phyloP scores from a whole-genome alignment of 164 flowering plant species.

The Malania oleifera region DNA sequence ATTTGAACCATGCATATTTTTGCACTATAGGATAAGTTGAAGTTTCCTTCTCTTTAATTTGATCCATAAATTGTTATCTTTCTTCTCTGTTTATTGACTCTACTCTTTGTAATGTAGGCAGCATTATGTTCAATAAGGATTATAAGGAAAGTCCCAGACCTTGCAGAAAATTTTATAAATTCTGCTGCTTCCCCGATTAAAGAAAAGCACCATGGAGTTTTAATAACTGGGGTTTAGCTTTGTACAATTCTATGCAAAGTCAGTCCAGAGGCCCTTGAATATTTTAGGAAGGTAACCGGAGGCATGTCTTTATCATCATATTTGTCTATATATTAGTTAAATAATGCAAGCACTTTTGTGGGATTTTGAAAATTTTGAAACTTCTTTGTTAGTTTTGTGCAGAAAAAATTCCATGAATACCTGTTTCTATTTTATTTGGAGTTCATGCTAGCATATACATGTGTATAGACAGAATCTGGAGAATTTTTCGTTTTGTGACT shows the following conservation, averaged over 20 bases:
- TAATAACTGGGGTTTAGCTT: constrained; percentile 89
- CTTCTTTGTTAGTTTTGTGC: background rate
- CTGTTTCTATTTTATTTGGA: background rate
- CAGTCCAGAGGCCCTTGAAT: constrained; percentile 86
- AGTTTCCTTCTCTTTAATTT: background rate
- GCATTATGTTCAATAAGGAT: constrained; percentile 94
- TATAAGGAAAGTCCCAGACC: constrained; percentile 90
- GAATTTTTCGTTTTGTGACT: no score
- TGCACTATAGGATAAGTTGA: background rate
- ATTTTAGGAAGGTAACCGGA: constrained; percentile 71
- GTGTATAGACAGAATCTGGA: no score
- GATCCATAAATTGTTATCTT: background rate
- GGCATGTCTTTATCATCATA: background rate
- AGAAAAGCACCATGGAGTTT: constrained; percentile 97
- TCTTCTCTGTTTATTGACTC: constrained; percentile 9
- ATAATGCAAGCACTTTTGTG: no score
- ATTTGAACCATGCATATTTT: background rate
- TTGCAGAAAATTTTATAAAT: constrained; percentile 90
- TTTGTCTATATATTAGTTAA: background rate
- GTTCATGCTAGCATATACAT: background rate
- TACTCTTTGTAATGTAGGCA: constrained; percentile 46
- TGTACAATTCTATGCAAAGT: constrained; percentile 87
- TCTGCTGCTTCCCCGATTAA: constrained; percentile 78
- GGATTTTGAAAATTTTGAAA: background rate
- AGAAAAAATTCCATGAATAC: background rate